Percentiles rank a stretch among this genome's conserved stretches.
phyloP scores from a whole-genome alignment of 805 yeast species.

The Kodamaea neixiangensis region DNA sequence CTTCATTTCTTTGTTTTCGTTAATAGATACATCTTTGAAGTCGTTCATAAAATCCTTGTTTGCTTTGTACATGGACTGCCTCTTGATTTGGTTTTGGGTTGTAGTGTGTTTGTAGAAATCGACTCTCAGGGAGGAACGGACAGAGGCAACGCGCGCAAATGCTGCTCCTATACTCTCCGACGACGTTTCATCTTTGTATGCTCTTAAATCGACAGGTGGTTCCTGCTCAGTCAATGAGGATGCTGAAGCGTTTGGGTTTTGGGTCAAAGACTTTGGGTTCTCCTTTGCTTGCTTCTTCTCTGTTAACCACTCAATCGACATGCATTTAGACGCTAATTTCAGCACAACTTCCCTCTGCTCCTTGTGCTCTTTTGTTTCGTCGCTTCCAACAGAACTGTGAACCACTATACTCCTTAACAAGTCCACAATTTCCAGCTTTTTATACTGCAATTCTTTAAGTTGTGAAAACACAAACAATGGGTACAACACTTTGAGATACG shows the following conservation, averaged over 20 bases:
- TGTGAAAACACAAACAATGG: conserved; percentile 72
- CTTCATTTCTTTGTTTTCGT: background rate
- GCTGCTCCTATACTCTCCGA: conserved; percentile 25
- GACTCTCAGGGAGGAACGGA: conserved; percentile 32
- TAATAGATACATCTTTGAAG: conserved; percentile 5
- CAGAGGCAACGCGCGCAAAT: conserved; percentile 36
- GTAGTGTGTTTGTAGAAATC: conserved; percentile 40
- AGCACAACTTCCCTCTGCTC: conserved; percentile 26
- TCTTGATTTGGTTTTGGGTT: conserved; percentile 31
- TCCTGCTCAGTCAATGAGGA: conserved; percentile 5
- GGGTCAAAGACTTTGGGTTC: background rate
- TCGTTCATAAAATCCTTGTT: conserved; percentile 28
- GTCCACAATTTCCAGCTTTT: conserved; percentile 52
- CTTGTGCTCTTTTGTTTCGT: conserved; percentile 14
- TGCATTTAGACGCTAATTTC: conserved; percentile 36
- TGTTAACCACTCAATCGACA: conserved; percentile 35
- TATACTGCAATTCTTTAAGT: conserved; percentile 54
- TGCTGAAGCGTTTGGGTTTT: background rate
- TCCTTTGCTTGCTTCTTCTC: background rate
- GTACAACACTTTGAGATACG: conserved; percentile 68
- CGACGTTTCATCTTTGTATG: conserved; percentile 12
- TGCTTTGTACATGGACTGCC: conserved; percentile 14
- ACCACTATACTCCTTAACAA: conserved; percentile 51
- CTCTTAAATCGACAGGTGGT: conserved; percentile 1
- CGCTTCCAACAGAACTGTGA: conserved; percentile 1